These are phyloP conservation scores for Pyrus hybrid DNA, from an alignment of 331 rosid species.

Conservation along the genomic window DNA sequence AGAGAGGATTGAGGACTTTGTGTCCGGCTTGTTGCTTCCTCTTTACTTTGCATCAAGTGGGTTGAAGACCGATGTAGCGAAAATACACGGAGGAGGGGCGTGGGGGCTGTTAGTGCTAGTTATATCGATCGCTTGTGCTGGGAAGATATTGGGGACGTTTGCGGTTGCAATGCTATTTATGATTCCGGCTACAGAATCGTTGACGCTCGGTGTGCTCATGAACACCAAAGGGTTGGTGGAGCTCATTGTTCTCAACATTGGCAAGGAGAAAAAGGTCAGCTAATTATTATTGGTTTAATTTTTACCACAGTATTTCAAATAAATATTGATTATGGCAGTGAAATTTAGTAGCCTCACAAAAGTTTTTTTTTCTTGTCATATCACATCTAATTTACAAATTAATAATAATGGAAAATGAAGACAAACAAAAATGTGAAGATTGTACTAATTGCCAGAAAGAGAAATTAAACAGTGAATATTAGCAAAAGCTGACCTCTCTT, in stretches of 20 bases:
- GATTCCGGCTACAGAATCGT: slow-evolving; percentile 57
- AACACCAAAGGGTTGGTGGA: slow-evolving; percentile 85
- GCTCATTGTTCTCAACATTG: slow-evolving; percentile 82
- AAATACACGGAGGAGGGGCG: slow-evolving; percentile 38
- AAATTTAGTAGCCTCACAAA: no score
- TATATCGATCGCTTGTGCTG: slow-evolving; percentile 57
- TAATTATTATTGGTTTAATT: background rate
- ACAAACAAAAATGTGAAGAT: background rate
- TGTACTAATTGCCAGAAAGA: no score
- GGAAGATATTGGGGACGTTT: slow-evolving; percentile 70
- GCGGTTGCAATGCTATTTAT: slow-evolving; percentile 47
- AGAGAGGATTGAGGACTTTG: slow-evolving; percentile 72
- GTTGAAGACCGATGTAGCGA: slow-evolving; percentile 68
- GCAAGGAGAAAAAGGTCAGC: slow-evolving; percentile 80
- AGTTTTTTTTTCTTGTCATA: no score
- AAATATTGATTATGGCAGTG: no score
- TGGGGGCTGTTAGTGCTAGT: slow-evolving; percentile 67
- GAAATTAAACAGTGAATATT: no score
- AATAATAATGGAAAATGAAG: background rate
- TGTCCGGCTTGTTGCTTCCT: slow-evolving; percentile 64
- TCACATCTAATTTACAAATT: background rate
- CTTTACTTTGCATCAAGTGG: slow-evolving; percentile 83
- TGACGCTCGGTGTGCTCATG: slow-evolving; percentile 76
- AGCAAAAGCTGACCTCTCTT: no score
- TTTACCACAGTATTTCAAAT: background rate